Base-by-base conservation (phyloP, 768 basidiomycete species). In the Amanita inopinata region DNA sequence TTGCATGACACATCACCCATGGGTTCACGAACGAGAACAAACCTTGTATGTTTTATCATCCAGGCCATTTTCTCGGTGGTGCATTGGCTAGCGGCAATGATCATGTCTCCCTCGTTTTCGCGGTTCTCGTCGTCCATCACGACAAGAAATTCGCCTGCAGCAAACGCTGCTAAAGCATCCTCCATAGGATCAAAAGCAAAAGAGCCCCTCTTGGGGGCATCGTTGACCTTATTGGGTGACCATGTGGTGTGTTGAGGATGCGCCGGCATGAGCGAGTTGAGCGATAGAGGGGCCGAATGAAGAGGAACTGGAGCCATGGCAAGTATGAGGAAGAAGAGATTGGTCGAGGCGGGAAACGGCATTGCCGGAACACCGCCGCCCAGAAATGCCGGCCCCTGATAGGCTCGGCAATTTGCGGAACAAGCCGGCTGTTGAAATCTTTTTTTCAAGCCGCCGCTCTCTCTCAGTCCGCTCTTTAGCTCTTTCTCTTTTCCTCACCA, bases 11-110 rank as follows among this genome's bases (percentile, higher is more conserved):
- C 32, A 25, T 24, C 25, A 43, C 31, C 40, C 40, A 36, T 25
- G 7, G 41, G 17, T 24, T n/a, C n/a, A n/a, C 12, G 32, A 14
- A 11, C 5, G 35, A 7, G 22, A 32, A 60, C 76, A 46, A 39
- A 93, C 94, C 91, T 96, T 0, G 91, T 89, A 59, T 93, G 82
- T 56, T 85, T 84, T 59, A 99, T 92, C 76, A 99, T 85, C 90
- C 90, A 99, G 0, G 96, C 94, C 96, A 99, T 98, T 56, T 92
- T 88, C 62, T 97, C 88, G 1, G 90, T 88, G 28, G 92, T 90
- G 51, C 88, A 80, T 39, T 79, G 74, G 18, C 71, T 70, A 2
- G 79, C 96, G 10, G 94, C 79, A 55, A 91, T 83, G 56, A 97
- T 90, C 45, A 99, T 65, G 61, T 99, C 96, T 2, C 96, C 94